These are phyloP conservation scores for Ceriops tagal DNA, from an alignment of 345 rosid genomes.

Conservation along the genomic window DNA sequence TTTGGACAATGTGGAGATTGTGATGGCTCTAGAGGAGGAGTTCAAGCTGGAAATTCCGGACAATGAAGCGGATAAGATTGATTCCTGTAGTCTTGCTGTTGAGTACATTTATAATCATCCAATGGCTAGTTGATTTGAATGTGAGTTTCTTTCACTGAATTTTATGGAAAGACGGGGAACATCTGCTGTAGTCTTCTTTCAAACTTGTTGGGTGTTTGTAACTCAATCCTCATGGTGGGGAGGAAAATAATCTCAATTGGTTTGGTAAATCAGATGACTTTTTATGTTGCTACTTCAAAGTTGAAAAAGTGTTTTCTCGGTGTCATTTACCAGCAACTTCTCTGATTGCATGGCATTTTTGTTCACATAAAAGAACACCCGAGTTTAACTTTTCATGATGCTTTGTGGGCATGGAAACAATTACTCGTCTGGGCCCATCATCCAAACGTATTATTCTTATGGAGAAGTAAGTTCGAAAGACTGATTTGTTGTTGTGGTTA, in stretches of 20 bases:
- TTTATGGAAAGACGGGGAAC: slow-evolving; percentile 3
- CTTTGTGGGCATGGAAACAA: background rate
- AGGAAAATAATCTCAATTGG: slow-evolving; percentile 32
- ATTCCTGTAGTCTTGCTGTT: slow-evolving; percentile 74
- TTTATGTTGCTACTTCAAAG: too few species aligned
- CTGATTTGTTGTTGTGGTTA: too few species aligned
- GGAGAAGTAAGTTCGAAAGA: too few species aligned
- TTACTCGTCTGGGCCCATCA: background rate
- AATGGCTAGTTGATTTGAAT: slow-evolving; percentile 52
- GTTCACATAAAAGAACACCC: background rate
- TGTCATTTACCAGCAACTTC: background rate
- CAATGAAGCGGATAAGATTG: slow-evolving; percentile 90
- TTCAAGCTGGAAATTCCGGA: slow-evolving; percentile 95
- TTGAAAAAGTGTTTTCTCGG: background rate
- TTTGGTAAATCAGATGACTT: slow-evolving; percentile 14
- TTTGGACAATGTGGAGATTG: slow-evolving; percentile 89
- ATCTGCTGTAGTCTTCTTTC: slow-evolving; percentile 11
- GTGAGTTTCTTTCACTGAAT: slow-evolving; percentile 15
- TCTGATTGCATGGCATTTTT: background rate
- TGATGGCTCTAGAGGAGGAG: slow-evolving; percentile 95
- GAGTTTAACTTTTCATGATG: background rate
- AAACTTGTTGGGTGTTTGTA: slow-evolving; percentile 9
- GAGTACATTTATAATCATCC: slow-evolving; percentile 86
- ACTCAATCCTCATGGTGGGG: slow-evolving; percentile 25
- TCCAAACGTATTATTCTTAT: too few species aligned